phyloP scores from a whole-genome alignment of 1,284 basidiomycete genomes.

The Cutaneotrichosporon curvatum region DNA sequence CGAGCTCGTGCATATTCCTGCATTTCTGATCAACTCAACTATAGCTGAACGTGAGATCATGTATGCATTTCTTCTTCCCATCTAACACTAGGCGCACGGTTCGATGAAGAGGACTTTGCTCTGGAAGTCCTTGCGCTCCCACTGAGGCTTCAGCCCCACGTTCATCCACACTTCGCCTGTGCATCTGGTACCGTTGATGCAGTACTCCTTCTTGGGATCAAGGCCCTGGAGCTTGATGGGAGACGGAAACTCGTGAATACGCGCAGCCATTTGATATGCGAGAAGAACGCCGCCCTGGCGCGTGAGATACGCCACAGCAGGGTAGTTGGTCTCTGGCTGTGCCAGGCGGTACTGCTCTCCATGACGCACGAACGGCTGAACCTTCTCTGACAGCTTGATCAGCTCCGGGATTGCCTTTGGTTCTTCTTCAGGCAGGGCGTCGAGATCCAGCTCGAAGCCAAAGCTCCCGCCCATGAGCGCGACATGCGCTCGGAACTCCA shows the following conservation, averaged over 20 bases:
- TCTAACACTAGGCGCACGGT: too few relatives aligned
- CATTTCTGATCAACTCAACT: too few relatives aligned
- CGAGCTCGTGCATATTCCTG: too few relatives aligned
- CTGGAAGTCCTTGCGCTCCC: constrained; percentile 9
- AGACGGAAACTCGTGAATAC: constrained; percentile 5
- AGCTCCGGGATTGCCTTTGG: constrained; percentile 13
- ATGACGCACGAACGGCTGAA: constrained; percentile 22
- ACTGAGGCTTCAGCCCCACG: constrained; percentile 4
- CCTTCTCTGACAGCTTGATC: constrained; percentile 18
- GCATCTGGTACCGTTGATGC: constrained; percentile 14
- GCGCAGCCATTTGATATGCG: constrained; percentile 7
- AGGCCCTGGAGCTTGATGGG: constrained; percentile 19
- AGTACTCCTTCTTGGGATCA: constrained; percentile 12
- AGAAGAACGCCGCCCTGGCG: constrained; percentile 9
- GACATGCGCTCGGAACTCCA: constrained; percentile 35
- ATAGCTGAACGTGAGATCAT: too few relatives aligned
- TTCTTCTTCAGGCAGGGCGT: constrained; percentile 18
- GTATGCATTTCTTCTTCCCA: too few relatives aligned
- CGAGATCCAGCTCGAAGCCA: constrained; percentile 32
- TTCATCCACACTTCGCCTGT: constrained; percentile 3
- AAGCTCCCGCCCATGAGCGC: constrained; percentile 36
- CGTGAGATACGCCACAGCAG: constrained; percentile 22
- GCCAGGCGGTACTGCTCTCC: constrained; percentile 28
- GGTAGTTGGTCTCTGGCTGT: constrained; percentile 22
- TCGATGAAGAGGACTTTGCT: constrained; percentile 9